phyloP scores from a whole-genome alignment of 2,329 filamentous ascomycete species.

The Talaromyces marneffei region DNA sequence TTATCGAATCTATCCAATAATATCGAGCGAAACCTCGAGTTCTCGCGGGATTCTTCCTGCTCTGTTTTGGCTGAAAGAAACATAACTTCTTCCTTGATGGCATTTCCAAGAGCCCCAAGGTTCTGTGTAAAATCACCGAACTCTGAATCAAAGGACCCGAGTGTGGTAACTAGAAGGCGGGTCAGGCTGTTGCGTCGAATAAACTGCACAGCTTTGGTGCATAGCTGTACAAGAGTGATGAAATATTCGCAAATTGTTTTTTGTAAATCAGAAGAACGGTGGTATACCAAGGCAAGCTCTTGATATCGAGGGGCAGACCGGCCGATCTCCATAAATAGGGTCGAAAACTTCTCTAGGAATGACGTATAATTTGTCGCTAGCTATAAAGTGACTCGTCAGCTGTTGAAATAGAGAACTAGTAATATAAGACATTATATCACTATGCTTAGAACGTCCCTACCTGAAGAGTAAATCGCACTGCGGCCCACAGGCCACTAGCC shows the following conservation, averaged over 20 bases:
- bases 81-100: background rate
- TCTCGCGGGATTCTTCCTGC: constrained; percentile 2
- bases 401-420: background rate
- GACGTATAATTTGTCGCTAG: background rate
- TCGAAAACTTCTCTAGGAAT: background rate
- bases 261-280: background rate
- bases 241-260: background rate
- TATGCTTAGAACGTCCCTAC: too few species aligned
- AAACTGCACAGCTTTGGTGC: background rate
- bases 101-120: background rate
- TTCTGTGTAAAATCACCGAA: background rate
- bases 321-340: background rate
- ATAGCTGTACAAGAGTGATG: background rate
- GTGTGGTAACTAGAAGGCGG: background rate
- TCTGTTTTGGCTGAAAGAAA: background rate
- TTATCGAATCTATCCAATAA: background rate
- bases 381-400: background rate
- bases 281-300: constrained; percentile 1
- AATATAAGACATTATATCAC: background rate
- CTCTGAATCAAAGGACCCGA: background rate
- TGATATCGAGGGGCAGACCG: background rate
- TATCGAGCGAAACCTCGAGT: background rate
- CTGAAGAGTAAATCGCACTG: constrained; percentile 5
- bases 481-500: constrained; percentile 5
- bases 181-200: background rate